Evolutionary conservation across 805 yeast species (phyloP), one percentile per base, ranked within the genome.

Genomic region (Saccharomycopsis lassenensis): DNA sequence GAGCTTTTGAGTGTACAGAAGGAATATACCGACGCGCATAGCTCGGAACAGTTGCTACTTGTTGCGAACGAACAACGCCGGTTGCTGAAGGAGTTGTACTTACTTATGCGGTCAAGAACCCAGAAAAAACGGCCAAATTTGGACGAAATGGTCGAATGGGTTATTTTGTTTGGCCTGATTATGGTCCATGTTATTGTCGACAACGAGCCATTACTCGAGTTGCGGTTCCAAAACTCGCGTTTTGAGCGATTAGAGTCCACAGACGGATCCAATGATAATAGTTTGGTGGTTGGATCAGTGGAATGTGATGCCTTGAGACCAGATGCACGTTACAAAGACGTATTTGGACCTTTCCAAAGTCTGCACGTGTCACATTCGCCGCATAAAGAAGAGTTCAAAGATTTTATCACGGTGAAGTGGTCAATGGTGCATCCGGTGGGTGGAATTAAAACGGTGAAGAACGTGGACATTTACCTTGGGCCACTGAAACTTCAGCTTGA

Each of bases 391-490:
- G 2, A 34, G 26, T 23, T 45, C 24, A 17, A 36, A 21, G 43
- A 47, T 10, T 54, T 71, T 42, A 52, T 77, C 5, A 55, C 57
- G 5, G 55, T 76, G 2, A 51, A 58, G 7, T 87, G 97, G 97
- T 69, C 73, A n/a, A 71, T 81, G 76, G 70, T 79, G 35, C 73
- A 71, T 37, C 85, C 94, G 0, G 79, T 89, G 38, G 97, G 95
- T 22, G 97, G 97, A 7, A 85, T 87, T 34, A 70, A 81, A n/a
- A 76, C 87, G 17, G 63, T 87, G 58, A 75, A 74, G 41, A 60
- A 67, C 34, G 76, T 84, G 17, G 71, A 71, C 24, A 62, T 83
- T 14, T 55, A 58, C 1, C 54, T 84, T 12, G 66, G 69, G 35
- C 95, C 95, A 1, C 48, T 87, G 43, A 73, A 71, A 41, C 48